Conservation (phyloP, 1,284 basidiomycete genomes). For the Fistulina hepatica region DNA sequence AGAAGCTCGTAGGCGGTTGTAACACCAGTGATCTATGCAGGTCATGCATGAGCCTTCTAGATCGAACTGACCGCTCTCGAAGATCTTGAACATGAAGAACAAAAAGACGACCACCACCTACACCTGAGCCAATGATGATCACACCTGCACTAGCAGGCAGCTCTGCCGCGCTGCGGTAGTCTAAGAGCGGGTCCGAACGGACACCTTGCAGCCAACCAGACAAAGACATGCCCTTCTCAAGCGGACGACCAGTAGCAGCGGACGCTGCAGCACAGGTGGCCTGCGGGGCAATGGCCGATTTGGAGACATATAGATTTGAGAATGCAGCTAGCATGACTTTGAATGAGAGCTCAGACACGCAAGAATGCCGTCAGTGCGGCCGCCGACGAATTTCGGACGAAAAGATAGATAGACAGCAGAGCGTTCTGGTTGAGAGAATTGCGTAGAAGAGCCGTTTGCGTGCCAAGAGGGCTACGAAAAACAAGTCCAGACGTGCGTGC, state of each 20-base stretch:
- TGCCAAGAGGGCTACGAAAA: too few relatives aligned
- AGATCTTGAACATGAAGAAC: neutral
- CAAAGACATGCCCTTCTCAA: constrained; percentile 14
- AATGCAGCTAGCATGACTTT: too few relatives aligned
- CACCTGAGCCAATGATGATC: constrained; percentile 19
- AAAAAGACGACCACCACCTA: constrained; percentile 5
- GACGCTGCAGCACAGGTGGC: neutral
- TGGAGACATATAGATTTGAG: too few relatives aligned
- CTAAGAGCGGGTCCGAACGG: constrained; percentile 15
- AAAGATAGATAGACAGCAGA: too few relatives aligned
- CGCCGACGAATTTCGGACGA: too few relatives aligned
- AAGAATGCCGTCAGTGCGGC: too few relatives aligned
- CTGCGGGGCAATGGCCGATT: too few relatives aligned
- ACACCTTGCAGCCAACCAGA: constrained; percentile 19
- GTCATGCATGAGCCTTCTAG: neutral
- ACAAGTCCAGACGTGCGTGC: too few relatives aligned
- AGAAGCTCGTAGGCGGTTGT: constrained; percentile 18
- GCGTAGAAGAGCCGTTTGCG: too few relatives aligned
- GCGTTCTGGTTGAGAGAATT: too few relatives aligned
- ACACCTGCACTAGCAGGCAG: constrained; percentile 16
- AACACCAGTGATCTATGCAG: constrained; percentile 13
- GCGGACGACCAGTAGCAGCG: neutral
- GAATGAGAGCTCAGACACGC: too few relatives aligned
- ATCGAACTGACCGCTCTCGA: neutral
- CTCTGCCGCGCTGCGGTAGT: constrained; percentile 16